Conservation (phyloP, 441 rosid genomes). For the Metrosideros polymorpha region DNA sequence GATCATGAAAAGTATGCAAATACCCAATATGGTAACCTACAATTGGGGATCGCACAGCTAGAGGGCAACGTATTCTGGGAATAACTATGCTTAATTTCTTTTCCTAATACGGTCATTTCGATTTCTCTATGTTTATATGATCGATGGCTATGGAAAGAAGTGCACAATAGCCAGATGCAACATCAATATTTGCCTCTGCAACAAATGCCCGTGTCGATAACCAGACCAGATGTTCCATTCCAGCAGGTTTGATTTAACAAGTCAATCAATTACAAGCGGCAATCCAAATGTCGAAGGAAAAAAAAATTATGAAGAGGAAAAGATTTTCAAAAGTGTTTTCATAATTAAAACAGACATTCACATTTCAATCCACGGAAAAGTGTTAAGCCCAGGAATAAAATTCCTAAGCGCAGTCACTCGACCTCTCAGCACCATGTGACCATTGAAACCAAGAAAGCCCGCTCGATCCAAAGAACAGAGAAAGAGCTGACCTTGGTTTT, state of each 20-base stretch:
- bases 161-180: not conserved
- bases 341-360: too few species aligned
- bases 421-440: too few species aligned
- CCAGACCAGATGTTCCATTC: too few species aligned
- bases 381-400: too few species aligned
- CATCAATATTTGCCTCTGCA: not conserved
- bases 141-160: not conserved
- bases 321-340: too few species aligned
- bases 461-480: not conserved
- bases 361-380: too few species aligned
- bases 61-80: not conserved
- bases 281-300: too few species aligned
- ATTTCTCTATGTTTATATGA: not conserved
- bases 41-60: not conserved
- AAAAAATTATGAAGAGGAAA: too few species aligned
- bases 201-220: too few species aligned
- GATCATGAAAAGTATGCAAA: not conserved
- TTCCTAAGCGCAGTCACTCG: too few species aligned
- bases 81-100: not conserved
- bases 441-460: not conserved
- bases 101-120: not conserved
- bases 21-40: not conserved
- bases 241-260: too few species aligned
- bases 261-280: too few species aligned
- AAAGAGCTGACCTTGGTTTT: slow-evolving; percentile 41